Evolutionary conservation across 2,329 filamentous ascomycete species (phyloP).

Genomic region (Calonectria pseudoturangicola): DNA sequence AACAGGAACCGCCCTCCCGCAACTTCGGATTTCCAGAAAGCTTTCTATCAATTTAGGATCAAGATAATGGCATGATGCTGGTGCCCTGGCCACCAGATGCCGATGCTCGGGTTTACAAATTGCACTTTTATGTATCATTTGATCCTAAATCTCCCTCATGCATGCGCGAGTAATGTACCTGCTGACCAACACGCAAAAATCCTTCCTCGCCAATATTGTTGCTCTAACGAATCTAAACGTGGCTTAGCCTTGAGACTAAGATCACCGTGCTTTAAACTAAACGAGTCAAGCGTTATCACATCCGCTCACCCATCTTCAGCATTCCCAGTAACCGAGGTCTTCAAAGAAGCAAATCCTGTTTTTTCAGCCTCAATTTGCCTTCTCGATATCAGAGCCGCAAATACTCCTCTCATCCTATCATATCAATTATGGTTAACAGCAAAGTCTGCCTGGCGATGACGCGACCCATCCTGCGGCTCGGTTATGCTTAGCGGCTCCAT

Average conservation of each 20-base stretch:
- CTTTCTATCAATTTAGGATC: background rate
- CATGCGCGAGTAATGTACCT: constrained; percentile 28
- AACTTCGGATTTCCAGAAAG: background rate
- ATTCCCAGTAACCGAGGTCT: constrained; percentile 19
- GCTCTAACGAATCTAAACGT: constrained; percentile 9
- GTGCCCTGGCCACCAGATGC: background rate
- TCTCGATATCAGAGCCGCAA: background rate
- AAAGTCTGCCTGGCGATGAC: background rate
- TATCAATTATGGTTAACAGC: background rate
- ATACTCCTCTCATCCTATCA: background rate
- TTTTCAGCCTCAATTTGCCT: constrained; percentile 10
- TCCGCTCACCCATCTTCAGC: constrained; percentile 18
- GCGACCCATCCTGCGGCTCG: constrained; percentile 14
- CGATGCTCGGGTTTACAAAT: background rate
- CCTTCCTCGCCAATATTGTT: constrained; percentile 1
- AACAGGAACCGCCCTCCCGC: background rate
- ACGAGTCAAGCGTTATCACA: constrained; percentile 26
- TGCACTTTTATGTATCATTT: background rate
- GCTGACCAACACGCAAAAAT: constrained; percentile 8
- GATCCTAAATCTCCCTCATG: background rate
- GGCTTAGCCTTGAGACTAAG: constrained; percentile 13
- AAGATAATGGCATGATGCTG: background rate
- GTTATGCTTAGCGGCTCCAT: constrained; percentile 3
- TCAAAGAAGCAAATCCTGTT: constrained; percentile 17
- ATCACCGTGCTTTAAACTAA: constrained; percentile 27